Percentiles rank a stretch among this genome's conserved stretches.
phyloP scores from a whole-genome alignment of 2,329 filamentous ascomycete species.

The Geosmithia putterillii region DNA sequence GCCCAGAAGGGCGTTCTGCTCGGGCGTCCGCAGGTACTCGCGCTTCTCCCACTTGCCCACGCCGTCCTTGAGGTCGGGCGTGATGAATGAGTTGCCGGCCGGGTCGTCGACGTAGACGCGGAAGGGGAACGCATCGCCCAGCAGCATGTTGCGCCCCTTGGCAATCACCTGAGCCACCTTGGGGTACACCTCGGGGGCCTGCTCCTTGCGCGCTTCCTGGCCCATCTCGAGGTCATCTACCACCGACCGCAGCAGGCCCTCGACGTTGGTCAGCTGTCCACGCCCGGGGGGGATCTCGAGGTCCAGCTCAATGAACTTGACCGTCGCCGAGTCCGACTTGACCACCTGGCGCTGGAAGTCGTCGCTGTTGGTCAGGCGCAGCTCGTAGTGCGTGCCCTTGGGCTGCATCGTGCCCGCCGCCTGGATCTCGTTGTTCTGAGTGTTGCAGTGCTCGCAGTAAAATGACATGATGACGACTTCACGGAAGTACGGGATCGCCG shows the following conservation, averaged over 20 bases:
- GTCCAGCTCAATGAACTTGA: constrained; percentile 84
- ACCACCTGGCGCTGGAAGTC: constrained; percentile 83
- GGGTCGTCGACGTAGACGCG: constrained; percentile 80
- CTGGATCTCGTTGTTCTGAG: constrained; percentile 89
- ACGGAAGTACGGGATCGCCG: constrained; percentile 91
- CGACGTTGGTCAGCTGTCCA: constrained; percentile 86
- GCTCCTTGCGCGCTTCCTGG: constrained; percentile 69
- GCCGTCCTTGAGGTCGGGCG: constrained; percentile 67
- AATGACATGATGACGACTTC: constrained; percentile 98
- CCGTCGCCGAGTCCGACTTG: constrained; percentile 77
- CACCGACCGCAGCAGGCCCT: constrained; percentile 71
- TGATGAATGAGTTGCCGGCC: constrained; percentile 92
- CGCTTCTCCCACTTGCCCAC: constrained; percentile 82
- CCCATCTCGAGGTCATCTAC: constrained; percentile 70
- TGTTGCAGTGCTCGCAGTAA: constrained; percentile 76
- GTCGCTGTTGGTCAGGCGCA: constrained; percentile 57
- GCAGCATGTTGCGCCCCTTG: constrained; percentile 64
- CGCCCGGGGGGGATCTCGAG: constrained; percentile 86
- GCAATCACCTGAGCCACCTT: constrained; percentile 69
- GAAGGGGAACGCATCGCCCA: constrained; percentile 73
- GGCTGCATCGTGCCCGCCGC: constrained; percentile 86
- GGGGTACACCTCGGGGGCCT: constrained; percentile 63
- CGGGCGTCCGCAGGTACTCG: constrained; percentile 70
- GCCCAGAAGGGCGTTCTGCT: constrained; percentile 79
- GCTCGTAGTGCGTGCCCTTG: constrained; percentile 71